These are phyloP conservation scores for Mucor plumbeus DNA, from an alignment of 371 early-diverging fungal species.

Conservation along the genomic window DNA sequence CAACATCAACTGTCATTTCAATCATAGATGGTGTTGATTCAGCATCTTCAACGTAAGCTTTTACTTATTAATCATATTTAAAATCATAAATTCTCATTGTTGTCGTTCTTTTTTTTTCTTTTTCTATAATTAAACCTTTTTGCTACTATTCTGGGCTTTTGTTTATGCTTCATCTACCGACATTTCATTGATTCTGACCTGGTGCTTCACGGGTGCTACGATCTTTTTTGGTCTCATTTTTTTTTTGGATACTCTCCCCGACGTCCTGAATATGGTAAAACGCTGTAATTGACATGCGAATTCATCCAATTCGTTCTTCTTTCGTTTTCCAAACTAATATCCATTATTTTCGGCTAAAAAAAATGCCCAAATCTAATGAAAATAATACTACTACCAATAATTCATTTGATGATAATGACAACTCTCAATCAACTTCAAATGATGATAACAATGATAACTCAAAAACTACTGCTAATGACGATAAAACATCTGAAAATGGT, in stretches of 20 bases:
- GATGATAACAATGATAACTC: not conserved
- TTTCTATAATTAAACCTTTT: not conserved
- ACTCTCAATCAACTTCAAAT: not conserved
- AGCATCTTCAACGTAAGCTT: not conserved
- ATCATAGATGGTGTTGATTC: not conserved
- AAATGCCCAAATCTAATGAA: not conserved
- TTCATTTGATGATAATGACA: not conserved
- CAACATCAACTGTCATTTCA: not conserved
- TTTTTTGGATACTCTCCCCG: not conserved
- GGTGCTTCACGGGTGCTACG: constrained; percentile 2
- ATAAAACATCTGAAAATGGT: not conserved
- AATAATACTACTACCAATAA: not conserved
- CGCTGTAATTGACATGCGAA: not conserved
- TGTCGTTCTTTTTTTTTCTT: not conserved
- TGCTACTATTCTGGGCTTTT: constrained; percentile 1
- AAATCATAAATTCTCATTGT: not conserved
- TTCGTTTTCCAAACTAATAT: not conserved
- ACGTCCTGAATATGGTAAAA: constrained; percentile 2
- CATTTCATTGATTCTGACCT: not conserved
- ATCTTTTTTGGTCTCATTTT: not conserved
- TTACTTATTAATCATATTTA: not conserved
- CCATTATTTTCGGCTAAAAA: not conserved
- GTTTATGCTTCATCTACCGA: not conserved
- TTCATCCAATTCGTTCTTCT: not conserved
- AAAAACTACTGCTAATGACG: not conserved